Percentiles rank a stretch among this genome's conserved stretches.
Evolutionary conservation across 805 yeast genomes (phyloP).

Genomic region (Komagataella phaffii): DNA sequence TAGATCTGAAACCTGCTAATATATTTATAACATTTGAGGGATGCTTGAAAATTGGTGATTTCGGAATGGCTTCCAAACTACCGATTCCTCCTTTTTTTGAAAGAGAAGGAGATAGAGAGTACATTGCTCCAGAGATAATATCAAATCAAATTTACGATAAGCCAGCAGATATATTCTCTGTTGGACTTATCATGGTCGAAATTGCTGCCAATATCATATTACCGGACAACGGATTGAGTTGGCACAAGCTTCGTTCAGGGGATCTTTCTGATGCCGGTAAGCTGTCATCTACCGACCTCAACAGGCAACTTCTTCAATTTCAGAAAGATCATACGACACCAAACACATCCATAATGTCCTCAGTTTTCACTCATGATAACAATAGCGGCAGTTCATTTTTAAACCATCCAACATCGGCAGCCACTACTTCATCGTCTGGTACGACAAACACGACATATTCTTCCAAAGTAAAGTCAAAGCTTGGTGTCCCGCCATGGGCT

Average conservation of each 20-base stretch:
- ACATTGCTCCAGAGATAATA: slow-evolving; percentile 93
- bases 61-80: slow-evolving; percentile 80
- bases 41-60: slow-evolving; percentile 85
- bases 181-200: slow-evolving; percentile 87
- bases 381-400: neutral
- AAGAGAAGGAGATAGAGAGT: slow-evolving; percentile 94
- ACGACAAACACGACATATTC: neutral
- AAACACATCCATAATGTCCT: neutral
- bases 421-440: neutral
- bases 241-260: slow-evolving; percentile 93
- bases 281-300: slow-evolving; percentile 58
- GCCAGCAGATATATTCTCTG: slow-evolving; percentile 91
- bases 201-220: slow-evolving; percentile 90
- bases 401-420: slow-evolving; percentile 11
- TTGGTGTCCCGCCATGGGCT: slow-evolving; percentile 64
- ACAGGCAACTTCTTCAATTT: slow-evolving; percentile 7
- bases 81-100: slow-evolving; percentile 70
- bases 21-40: slow-evolving; percentile 93
- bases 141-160: slow-evolving; percentile 72
- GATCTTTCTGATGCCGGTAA: slow-evolving; percentile 92
- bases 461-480: slow-evolving; percentile 5
- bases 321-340: neutral
- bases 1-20: slow-evolving; percentile 93
- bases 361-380: neutral
- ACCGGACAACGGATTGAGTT: slow-evolving; percentile 92